Evolutionary conservation across 306 rosid genomes (phyloP).

Genomic region (Prunus armeniaca): DNA sequence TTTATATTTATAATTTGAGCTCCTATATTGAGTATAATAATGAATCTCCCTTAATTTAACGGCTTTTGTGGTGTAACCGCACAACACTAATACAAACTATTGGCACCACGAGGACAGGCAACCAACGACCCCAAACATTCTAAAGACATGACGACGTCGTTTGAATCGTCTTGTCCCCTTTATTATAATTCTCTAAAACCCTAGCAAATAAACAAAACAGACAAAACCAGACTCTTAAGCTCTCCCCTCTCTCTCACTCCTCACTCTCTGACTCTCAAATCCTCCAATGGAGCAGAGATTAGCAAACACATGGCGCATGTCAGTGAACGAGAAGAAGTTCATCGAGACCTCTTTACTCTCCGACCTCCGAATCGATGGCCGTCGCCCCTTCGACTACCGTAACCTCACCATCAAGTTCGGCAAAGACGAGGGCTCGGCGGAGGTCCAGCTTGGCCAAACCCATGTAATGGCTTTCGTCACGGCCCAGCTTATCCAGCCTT

Average conservation of each 20-base stretch:
- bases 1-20: too few species aligned
- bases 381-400: slow-evolving; percentile 79
- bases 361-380: slow-evolving; percentile 79
- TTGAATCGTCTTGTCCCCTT: too few species aligned
- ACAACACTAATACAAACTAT: too few species aligned
- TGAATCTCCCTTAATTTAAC: too few species aligned
- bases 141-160: too few species aligned
- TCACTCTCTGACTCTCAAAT: too few species aligned
- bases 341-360: slow-evolving; percentile 58
- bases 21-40: too few species aligned
- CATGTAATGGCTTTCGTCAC: slow-evolving; percentile 71
- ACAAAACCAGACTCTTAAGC: not conserved
- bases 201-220: not conserved
- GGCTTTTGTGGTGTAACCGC: too few species aligned
- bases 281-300: slow-evolving; percentile 65
- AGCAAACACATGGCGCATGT: slow-evolving; percentile 58
- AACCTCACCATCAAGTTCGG: slow-evolving; percentile 63
- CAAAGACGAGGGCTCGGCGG: slow-evolving; percentile 64
- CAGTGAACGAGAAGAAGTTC: slow-evolving; percentile 58
- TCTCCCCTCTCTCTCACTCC: not conserved
- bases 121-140: too few species aligned
- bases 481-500: slow-evolving; percentile 73
- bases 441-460: slow-evolving; percentile 76
- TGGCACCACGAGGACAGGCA: too few species aligned
- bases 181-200: not conserved